A percentile compares a stretch with the other conserved stretches of the same genome.
These are phyloP conservation scores for Hemisphaericaspora subhashii DNA, from an alignment of 1,139 yeast genomes.

Conservation along the genomic window DNA sequence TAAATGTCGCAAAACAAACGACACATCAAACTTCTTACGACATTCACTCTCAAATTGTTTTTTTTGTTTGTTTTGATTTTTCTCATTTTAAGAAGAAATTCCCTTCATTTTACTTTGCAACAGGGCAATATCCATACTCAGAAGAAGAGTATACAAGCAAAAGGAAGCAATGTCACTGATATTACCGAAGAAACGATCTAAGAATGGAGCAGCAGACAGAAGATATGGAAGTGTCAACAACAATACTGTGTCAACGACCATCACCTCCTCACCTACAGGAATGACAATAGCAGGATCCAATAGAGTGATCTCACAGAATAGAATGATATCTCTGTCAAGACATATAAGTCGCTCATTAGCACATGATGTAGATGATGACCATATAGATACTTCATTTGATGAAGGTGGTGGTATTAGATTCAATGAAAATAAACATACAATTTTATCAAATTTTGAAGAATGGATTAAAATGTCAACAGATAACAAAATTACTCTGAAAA, in stretches of 20 bases:
- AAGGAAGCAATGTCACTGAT: neutral
- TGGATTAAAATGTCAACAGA: conserved; percentile 91
- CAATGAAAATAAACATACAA: conserved; percentile 46
- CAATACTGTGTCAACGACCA: neutral
- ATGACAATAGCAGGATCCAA: neutral
- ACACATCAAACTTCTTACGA: too few species aligned
- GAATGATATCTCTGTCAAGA: conserved; percentile 19
- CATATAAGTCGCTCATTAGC: conserved; percentile 19
- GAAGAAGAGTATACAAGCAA: neutral
- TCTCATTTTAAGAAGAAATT: too few species aligned
- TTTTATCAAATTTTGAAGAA: conserved; percentile 72
- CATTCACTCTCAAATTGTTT: too few species aligned
- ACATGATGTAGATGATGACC: conserved; percentile 10
- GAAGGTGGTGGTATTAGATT: conserved; percentile 48
- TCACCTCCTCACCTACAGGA: neutral
- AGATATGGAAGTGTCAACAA: neutral
- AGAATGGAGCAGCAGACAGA: neutral
- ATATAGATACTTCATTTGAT: conserved; percentile 24
- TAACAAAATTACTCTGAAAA: conserved; percentile 68
- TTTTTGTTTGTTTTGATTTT: too few species aligned
- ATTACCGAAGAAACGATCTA: conserved; percentile 3
- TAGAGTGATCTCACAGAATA: conserved; percentile 3
- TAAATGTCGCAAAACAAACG: too few species aligned
- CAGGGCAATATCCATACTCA: neutral
- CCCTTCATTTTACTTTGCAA: too few species aligned